These are phyloP conservation scores for Fragaria ananassa DNA, from an alignment of 306 rosid genomes.

Conservation along the genomic window DNA sequence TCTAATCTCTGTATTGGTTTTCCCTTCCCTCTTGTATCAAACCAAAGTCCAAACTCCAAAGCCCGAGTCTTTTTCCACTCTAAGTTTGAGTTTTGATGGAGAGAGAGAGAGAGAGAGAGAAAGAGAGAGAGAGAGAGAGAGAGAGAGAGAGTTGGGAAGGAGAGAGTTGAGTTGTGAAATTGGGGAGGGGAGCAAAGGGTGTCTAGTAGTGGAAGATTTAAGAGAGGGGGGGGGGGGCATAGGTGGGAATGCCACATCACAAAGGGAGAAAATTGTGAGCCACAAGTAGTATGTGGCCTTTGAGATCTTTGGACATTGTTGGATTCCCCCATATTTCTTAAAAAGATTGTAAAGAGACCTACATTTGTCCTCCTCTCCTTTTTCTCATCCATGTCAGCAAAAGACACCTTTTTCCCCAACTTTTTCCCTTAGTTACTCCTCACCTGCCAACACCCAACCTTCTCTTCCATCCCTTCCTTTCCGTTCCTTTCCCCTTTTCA, in stretches of 20 bases:
- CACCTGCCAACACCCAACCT: not conserved
- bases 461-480: not conserved
- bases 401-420: not conserved
- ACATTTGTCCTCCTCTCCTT: slow-evolving; percentile 22
- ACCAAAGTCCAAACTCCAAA: not conserved
- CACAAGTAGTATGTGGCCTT: slow-evolving; percentile 81
- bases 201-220: slow-evolving; percentile 12
- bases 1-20: not conserved
- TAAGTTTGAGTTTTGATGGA: slow-evolving; percentile 5
- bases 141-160: not conserved
- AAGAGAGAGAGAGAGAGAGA: not conserved
- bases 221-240: slow-evolving; percentile 13
- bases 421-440: not conserved
- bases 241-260: slow-evolving; percentile 54
- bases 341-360: slow-evolving; percentile 35
- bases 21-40: not conserved
- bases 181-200: not conserved
- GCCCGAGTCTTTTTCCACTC: not conserved
- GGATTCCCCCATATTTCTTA: slow-evolving; percentile 60
- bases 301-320: slow-evolving; percentile 67
- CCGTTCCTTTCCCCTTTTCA: not conserved
- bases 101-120: not conserved
- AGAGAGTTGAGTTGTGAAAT: not conserved
- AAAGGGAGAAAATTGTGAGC: slow-evolving; percentile 48
- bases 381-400: slow-evolving; percentile 48